phyloP scores from a whole-genome alignment of 225 moss, liverwort and hornwort species.

The Pseudoscleropodium purum region DNA sequence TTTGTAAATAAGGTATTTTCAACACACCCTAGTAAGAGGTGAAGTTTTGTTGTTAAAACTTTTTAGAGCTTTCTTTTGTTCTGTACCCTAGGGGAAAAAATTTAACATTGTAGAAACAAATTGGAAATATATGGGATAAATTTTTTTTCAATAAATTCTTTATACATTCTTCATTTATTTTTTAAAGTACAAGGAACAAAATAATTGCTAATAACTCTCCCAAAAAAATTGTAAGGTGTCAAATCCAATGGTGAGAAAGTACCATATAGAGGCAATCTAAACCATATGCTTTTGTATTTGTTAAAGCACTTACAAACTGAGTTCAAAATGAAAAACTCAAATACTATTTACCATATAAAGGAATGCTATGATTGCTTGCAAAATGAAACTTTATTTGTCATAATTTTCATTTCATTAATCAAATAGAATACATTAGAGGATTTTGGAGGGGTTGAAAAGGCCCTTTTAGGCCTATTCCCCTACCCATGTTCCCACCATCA shows the following conservation, averaged over 20 bases:
- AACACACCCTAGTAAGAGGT: not conserved
- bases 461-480: no score
- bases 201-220: not conserved
- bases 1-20: no score
- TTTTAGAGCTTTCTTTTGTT: no score
- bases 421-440: no score
- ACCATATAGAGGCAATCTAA: not conserved
- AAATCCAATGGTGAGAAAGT: not conserved
- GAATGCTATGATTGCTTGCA: not conserved
- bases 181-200: not conserved
- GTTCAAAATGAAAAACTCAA: not conserved
- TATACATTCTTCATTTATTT: not conserved
- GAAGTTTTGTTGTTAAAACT: no score
- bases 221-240: not conserved
- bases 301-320: not conserved
- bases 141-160: not conserved
- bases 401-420: not conserved
- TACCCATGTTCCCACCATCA: no score
- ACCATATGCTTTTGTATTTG: not conserved
- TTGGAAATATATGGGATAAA: not conserved
- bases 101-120: not conserved
- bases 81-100: rapidly evolving
- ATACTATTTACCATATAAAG: not conserved
- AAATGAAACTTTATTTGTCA: not conserved
- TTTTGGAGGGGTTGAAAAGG: no score